A percentile compares a stretch with the other conserved stretches of the same genome.
phyloP scores from a whole-genome alignment of 768 basidiomycete species.

The Phaffia australis region DNA sequence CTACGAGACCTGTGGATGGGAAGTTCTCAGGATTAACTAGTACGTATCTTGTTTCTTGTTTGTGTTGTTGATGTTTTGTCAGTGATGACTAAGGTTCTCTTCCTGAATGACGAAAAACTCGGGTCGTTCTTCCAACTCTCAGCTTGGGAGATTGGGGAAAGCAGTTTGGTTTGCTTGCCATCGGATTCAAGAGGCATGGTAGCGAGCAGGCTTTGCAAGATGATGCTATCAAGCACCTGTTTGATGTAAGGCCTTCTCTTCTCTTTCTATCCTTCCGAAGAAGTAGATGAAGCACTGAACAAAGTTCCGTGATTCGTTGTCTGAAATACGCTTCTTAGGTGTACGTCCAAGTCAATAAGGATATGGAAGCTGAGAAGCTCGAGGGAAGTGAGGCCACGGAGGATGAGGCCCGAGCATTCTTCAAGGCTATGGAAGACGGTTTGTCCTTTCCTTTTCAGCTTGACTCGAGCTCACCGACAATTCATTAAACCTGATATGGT shows the following conservation, averaged over 20 bases:
- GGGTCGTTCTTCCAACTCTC: background rate
- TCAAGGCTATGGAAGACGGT: slow-evolving; percentile 88
- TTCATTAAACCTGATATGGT: background rate
- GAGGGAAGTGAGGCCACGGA: slow-evolving; percentile 34
- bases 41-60: background rate
- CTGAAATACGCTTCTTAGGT: slow-evolving; percentile 37
- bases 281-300: background rate
- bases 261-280: background rate
- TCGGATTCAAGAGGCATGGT: slow-evolving; percentile 87
- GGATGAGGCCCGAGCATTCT: slow-evolving; percentile 64
- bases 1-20: slow-evolving; percentile 86
- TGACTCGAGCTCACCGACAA: background rate
- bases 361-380: slow-evolving; percentile 40
- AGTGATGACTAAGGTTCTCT: background rate
- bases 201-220: slow-evolving; percentile 66
- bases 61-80: background rate
- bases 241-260: slow-evolving; percentile 44
- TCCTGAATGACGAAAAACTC: background rate
- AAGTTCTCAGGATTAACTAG: slow-evolving; percentile 83
- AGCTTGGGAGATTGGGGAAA: slow-evolving; percentile 48
- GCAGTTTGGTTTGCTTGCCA: slow-evolving; percentile 78
- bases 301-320: background rate
- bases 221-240: slow-evolving; percentile 89
- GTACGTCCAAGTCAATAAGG: slow-evolving; percentile 87
- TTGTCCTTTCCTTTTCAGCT: slow-evolving; percentile 17